These are phyloP conservation scores for Leccinum griseonigrum DNA, from an alignment of 1,284 basidiomycete genomes.

Conservation along the genomic window DNA sequence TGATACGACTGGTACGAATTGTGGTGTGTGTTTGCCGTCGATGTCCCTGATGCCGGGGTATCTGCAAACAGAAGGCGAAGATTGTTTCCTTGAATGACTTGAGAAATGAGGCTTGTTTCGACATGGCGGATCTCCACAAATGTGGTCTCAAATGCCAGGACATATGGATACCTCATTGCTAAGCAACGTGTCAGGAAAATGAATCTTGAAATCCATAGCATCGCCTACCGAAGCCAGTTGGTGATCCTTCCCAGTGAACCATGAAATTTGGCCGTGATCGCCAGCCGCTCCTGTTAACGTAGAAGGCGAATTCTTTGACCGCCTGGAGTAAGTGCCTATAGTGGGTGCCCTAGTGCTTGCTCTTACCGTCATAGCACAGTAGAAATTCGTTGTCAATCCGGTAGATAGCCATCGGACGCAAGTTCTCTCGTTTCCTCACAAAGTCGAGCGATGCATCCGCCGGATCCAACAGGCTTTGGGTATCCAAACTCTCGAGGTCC, in stretches of 20 bases:
- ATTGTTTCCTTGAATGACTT: constrained; percentile 93
- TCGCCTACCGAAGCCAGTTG: constrained; percentile 86
- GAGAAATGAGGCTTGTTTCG: constrained; percentile 87
- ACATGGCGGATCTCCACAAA: constrained; percentile 98
- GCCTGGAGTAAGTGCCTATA: constrained; percentile 10
- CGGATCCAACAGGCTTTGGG: constrained; percentile 94
- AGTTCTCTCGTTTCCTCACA: constrained; percentile 85
- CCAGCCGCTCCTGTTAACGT: constrained; percentile 97
- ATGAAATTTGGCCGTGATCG: constrained; percentile 90
- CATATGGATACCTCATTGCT: constrained; percentile 97
- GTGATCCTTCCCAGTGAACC: constrained; percentile 95
- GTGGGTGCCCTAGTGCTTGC: neutral
- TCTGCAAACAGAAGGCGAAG: constrained; percentile 92
- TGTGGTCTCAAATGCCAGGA: constrained; percentile 94
- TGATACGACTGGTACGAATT: constrained; percentile 37
- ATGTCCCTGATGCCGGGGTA: constrained; percentile 81
- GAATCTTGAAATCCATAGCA: neutral
- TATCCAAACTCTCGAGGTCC: constrained; percentile 96
- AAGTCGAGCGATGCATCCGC: constrained; percentile 91
- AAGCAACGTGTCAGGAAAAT: constrained; percentile 12
- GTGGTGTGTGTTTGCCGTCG: constrained; percentile 36
- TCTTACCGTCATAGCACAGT: constrained; percentile 92
- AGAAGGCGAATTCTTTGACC: constrained; percentile 91
- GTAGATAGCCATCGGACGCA: constrained; percentile 95
- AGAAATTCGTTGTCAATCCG: constrained; percentile 96